A percentile compares a stretch with the other conserved stretches of the same genome.
Evolutionary conservation across 208 protist species (phyloP).

Genomic region (Sergeia podlipaevii): DNA sequence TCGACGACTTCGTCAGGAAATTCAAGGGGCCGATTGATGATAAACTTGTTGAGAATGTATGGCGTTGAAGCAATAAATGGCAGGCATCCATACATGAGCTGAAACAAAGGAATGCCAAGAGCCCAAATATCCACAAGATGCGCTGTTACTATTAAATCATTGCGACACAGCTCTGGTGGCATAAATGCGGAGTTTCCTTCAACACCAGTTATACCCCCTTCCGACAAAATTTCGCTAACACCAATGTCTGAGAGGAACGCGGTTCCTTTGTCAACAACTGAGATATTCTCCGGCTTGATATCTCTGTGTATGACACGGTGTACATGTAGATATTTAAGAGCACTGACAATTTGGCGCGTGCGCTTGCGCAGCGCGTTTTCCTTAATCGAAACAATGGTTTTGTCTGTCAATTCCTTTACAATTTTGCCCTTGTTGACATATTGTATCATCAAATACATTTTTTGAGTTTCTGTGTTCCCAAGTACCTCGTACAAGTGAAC

Average conservation of each 20-base stretch:
- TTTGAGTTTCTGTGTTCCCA: conserved; percentile 63
- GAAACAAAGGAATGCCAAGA: conserved; percentile 57
- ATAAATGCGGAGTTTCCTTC: conserved; percentile 62
- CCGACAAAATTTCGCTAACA: conserved; percentile 25
- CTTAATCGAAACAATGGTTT: conserved; percentile 21
- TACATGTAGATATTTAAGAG: conserved; percentile 37
- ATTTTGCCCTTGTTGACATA: conserved; percentile 56
- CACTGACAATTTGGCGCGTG: conserved; percentile 25
- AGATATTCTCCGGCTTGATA: conserved; percentile 65
- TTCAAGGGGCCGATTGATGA: conserved; percentile 21
- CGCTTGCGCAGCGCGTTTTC: conserved; percentile 16
- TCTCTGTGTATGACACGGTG: conserved; percentile 43
- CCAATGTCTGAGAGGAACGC: conserved; percentile 55
- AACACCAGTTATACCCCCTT: conserved; percentile 19
- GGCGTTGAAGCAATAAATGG: conserved; percentile 30
- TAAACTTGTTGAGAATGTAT: conserved; percentile 19
- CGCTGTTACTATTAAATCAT: conserved; percentile 19
- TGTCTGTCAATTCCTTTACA: conserved; percentile 7
- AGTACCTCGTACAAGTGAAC: conserved; percentile 91
- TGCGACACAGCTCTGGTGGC: conserved; percentile 35
- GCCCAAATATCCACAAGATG: conserved; percentile 51
- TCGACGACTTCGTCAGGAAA: conserved; percentile 33
- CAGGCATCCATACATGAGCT: conserved; percentile 37
- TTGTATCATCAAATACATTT: conserved; percentile 79
- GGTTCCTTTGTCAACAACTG: conserved; percentile 23